These are phyloP conservation scores for Fraxinus excelsior DNA, from an alignment of 257 asterid species.

Conservation along the genomic window DNA sequence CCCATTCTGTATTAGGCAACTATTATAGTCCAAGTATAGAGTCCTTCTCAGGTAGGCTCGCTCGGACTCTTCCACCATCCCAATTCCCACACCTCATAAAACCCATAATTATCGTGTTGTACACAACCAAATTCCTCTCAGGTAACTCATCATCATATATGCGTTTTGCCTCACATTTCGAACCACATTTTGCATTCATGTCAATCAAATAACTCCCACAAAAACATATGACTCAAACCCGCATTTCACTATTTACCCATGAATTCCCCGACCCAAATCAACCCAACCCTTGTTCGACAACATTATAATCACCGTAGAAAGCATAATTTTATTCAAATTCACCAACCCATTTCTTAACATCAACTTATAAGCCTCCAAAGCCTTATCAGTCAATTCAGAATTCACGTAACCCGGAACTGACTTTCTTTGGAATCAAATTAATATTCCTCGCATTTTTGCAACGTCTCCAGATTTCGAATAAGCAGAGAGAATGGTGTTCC, in stretches of 20 bases:
- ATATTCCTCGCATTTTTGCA: conserved; percentile 28
- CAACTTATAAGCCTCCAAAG: conserved; percentile 61
- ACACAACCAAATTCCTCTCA: conserved; percentile 40
- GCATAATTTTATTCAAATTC: conserved; percentile 41
- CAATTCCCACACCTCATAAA: conserved; percentile 42
- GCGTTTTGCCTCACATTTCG: conserved; percentile 34
- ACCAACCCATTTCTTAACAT: conserved; percentile 59
- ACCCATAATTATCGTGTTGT: conserved; percentile 42
- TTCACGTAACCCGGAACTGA: conserved; percentile 68
- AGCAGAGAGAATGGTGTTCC: conserved; percentile 47
- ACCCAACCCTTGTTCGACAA: conserved; percentile 64
- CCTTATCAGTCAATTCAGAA: conserved; percentile 48
- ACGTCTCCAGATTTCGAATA: conserved; percentile 41
- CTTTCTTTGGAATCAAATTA: conserved; percentile 38
- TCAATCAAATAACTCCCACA: conserved; percentile 53
- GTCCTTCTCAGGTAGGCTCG: conserved; percentile 66
- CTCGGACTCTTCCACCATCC: conserved; percentile 39
- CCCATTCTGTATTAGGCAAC: conserved; percentile 67
- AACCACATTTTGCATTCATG: conserved; percentile 46
- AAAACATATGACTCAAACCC: conserved; percentile 41
- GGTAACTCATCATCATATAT: conserved; percentile 34
- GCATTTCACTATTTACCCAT: conserved; percentile 63
- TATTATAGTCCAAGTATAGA: conserved; percentile 77
- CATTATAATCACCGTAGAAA: conserved; percentile 57
- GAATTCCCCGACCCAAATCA: conserved; percentile 64